Conservation (phyloP, 441 rosid genomes). For the Erodium trifolium region DNA sequence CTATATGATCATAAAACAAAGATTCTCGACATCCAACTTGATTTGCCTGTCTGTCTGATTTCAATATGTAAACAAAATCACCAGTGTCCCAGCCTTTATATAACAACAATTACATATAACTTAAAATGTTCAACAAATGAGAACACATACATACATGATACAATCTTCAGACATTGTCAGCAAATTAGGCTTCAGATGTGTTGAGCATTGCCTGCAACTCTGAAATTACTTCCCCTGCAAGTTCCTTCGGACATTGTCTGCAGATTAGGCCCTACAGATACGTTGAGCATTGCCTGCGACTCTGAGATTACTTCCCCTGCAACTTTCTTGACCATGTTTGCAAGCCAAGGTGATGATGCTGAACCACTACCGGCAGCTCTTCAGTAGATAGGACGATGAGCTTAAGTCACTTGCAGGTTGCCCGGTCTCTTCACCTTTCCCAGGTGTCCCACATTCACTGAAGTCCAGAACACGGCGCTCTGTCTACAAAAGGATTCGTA, state of each 20-base stretch:
- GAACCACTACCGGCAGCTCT: constrained; percentile 64
- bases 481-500: constrained; percentile 32
- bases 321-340: too few relatives aligned
- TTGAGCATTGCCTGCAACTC: background rate
- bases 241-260: background rate
- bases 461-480: constrained; percentile 83
- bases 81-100: background rate
- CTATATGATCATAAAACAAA: background rate
- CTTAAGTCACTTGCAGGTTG: constrained; percentile 29
- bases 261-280: background rate
- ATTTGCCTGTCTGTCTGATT: background rate
- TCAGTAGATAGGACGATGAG: constrained; percentile 73
- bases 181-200: background rate
- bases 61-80: background rate
- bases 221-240: background rate
- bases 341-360: background rate
- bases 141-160: background rate
- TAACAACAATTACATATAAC: background rate
- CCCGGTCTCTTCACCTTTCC: constrained; percentile 39
- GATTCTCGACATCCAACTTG: background rate
- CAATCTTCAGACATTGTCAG: background rate
- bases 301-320: background rate
- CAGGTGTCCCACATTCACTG: constrained; percentile 85
- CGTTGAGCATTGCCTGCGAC: background rate
- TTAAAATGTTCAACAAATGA: background rate